phyloP scores from a whole-genome alignment of 345 rosid genomes.

The Citrus unshiu region DNA sequence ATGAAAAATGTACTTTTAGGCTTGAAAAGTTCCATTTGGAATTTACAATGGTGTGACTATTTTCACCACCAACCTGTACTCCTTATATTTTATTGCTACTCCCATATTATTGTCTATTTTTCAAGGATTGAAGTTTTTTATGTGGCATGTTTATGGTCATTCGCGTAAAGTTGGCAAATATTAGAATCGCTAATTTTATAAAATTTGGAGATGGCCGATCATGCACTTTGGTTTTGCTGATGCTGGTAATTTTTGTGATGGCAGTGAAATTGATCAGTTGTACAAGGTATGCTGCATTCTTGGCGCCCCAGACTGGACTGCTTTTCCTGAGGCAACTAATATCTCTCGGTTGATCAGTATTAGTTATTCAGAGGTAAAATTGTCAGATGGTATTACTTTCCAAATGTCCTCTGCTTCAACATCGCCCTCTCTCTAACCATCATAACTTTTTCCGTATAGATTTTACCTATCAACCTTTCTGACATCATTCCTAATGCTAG shows the following conservation, averaged over 20 bases:
- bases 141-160: neutral
- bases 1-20: neutral
- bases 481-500: conserved; percentile 74
- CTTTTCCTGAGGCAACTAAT: conserved; percentile 72
- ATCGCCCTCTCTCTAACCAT: neutral
- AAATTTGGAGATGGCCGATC: neutral
- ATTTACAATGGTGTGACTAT: neutral
- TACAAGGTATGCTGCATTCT: conserved; percentile 85
- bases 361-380: conserved; percentile 56
- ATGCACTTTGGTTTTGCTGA: neutral
- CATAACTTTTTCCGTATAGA: conserved; percentile 32
- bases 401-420: neutral
- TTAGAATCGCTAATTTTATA: neutral
- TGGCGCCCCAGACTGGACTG: conserved; percentile 71
- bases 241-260: neutral
- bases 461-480: conserved; percentile 55
- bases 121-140: neutral
- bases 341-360: conserved; percentile 57
- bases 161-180: neutral
- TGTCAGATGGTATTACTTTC: neutral
- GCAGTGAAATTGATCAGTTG: conserved; percentile 88
- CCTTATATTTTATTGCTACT: neutral
- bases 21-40: neutral
- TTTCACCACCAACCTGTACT: neutral
- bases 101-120: neutral